phyloP scores from a whole-genome alignment of 768 basidiomycete genomes.

The Mycena polygramma region DNA sequence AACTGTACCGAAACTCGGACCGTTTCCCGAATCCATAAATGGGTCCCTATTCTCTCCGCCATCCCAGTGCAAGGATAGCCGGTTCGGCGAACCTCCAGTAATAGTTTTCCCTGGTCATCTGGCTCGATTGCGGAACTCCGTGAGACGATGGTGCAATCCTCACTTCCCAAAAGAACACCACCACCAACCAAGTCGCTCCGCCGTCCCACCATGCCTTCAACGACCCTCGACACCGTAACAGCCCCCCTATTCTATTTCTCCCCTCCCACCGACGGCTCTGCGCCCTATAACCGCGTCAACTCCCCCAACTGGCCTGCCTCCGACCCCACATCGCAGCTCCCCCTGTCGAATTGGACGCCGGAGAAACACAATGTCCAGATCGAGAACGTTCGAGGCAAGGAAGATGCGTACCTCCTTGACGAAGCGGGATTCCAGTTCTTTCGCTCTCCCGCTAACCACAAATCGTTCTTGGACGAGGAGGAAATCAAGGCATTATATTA shows the following conservation, averaged over 20 bases:
- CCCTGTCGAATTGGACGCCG: slow-evolving; percentile 40
- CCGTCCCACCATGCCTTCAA: slow-evolving; percentile 31
- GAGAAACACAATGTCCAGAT: slow-evolving; percentile 41
- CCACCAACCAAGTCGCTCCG: not conserved
- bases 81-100: slow-evolving; percentile 17
- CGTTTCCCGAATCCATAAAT: slow-evolving; percentile 16
- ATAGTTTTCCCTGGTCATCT: slow-evolving; percentile 1
- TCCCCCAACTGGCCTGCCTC: slow-evolving; percentile 31
- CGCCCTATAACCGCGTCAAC: slow-evolving; percentile 35
- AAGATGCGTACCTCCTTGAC: slow-evolving; percentile 48
- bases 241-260: slow-evolving; percentile 32
- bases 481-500: slow-evolving; percentile 56
- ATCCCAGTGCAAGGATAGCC: slow-evolving; percentile 20
- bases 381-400: slow-evolving; percentile 51
- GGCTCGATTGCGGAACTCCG: slow-evolving; percentile 29
- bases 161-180: slow-evolving; percentile 22
- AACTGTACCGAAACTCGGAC: too few relatives aligned
- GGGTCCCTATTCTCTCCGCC: slow-evolving; percentile 14
- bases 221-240: slow-evolving; percentile 28
- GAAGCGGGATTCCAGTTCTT: slow-evolving; percentile 52
- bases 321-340: slow-evolving; percentile 30
- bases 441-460: slow-evolving; percentile 41
- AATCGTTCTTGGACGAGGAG: slow-evolving; percentile 49
- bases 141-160: slow-evolving; percentile 28
- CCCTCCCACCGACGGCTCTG: slow-evolving; percentile 31